Base-by-base conservation (phyloP, 1,284 basidiomycete genomes). In the Heliocybe sulcata region DNA sequence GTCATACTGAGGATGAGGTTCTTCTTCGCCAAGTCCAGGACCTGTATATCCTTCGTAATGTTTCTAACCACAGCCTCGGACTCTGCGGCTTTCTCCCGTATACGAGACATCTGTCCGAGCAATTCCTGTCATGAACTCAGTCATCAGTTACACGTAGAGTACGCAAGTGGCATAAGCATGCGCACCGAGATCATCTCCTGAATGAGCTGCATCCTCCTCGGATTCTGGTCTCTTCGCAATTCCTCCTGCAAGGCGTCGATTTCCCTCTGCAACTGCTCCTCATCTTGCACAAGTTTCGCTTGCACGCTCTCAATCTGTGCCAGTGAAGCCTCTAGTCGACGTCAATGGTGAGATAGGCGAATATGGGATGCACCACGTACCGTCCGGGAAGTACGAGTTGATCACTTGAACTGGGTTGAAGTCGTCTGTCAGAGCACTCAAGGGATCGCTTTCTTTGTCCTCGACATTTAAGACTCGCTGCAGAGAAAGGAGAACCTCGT, bases 21-120 rank as follows among this genome's bases (percentile, higher is more conserved):
- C 71, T 87, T 88, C 79, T 99, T 99, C 29, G 94, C 95, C 31
- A 91, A 76, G 67, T 99, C 97, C 31, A 99, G 79, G 4, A 90
- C 84, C 67, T 98, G 94, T 55, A 99, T 98, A 68, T 99, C 97
- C 61, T 92, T 88, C 3, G 97, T 99, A 63, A 99, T 97, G 58
- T 93, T 86, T 57, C 90, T 82, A 33, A 99, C 97, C 50, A 98
- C 93, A 1, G 92, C 92, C 67, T 99, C 96, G 11, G 93, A 94
- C 68, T 98, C 94, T 0, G 92, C 90, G 0, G 94, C 93, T 69
- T 98, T 96, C 69, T 97, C 94, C 35, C 93, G 82, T 61, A 98
- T 98, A 54, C 87, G 85, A 23, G 90, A 92, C 82, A 98, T 94
- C 72, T 98, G 94, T 27, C 87, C 83, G 55, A 98, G 81, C 10